Percentiles rank a stretch among this genome's conserved stretches.
Conservation (phyloP, 1,139 yeast species). For the Scheffersomyces segobiensis region DNA sequence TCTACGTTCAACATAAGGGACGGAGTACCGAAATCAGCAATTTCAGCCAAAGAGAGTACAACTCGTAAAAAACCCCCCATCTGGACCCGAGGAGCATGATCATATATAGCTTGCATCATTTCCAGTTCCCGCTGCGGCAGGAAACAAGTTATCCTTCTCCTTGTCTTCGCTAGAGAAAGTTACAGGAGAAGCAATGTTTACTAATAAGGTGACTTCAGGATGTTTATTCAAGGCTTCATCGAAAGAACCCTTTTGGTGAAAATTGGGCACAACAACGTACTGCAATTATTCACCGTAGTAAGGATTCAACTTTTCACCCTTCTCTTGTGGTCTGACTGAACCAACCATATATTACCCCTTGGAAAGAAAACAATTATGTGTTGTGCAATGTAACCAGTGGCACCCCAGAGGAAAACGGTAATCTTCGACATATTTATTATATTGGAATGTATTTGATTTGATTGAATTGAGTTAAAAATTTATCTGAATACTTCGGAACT, state of each 20-base stretch:
- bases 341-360: conserved; percentile 35
- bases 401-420: conserved; percentile 39
- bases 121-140: conserved; percentile 36
- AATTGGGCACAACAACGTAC: conserved; percentile 28
- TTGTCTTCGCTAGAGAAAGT: conserved; percentile 21
- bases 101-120: conserved; percentile 29
- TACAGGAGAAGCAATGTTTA: conserved; percentile 39
- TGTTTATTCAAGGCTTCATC: conserved; percentile 27
- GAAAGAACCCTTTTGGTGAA: conserved; percentile 28
- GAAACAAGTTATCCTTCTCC: conserved; percentile 30
- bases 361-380: conserved; percentile 26
- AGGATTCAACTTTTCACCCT: conserved; percentile 28
- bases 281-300: conserved; percentile 20
- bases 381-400: conserved; percentile 40
- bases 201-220: conserved; percentile 24
- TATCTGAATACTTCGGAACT: neutral
- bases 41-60: conserved; percentile 15
- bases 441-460: neutral
- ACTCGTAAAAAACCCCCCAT: conserved; percentile 20
- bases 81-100: conserved; percentile 19
- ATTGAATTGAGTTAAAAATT: neutral
- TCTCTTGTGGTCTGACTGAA: conserved; percentile 32
- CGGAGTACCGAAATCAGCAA: neutral
- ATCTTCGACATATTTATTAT: conserved; percentile 3
- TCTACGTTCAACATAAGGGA: neutral